Evolutionary conservation across 2,329 filamentous ascomycete genomes (phyloP), one percentile per base, ranked within the genome.

Genomic region (Nemania sp.): DNA sequence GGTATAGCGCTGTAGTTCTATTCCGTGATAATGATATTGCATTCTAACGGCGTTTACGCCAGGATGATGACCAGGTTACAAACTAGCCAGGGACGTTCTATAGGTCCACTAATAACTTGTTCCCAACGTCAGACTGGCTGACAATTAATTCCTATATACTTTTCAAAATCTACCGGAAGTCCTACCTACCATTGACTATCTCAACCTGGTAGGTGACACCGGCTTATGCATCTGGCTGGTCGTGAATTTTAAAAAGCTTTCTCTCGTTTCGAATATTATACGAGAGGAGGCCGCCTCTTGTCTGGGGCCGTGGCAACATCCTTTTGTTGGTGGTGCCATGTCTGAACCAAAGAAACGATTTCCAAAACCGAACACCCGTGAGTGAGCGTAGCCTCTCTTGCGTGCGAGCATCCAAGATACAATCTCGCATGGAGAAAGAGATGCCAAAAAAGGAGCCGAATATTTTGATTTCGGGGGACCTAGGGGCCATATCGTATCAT

Each of bases 121-220:
- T 35, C 15, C 43, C 13, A 15, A 10, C 15, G 43, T 29, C 42
- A 29, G 43, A 32, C 29, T 15, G 32, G 12, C 42, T 51, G 43
- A 34, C 29, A 49, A 53, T 53, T 48, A 37, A 29, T 17, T 15
- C 20, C 20, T 43, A 25, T 2, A 17, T n/a, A 17, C 17, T 13
- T n/a, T 29, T 7, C 7, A 29, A 29, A 29, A 29, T 29, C 25
- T 29, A 7, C 37, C 13, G 10, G n/a, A 18, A 46, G 46, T 45
- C 54, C 25, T 53, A 17, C 29, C 21, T n/a, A n/a, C n/a, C 25
- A 29, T 29, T 29, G 21, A 39, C n/a, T 52, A 47, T 58, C 59
- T 49, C 29, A 29, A 54, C 37, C 59, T 40, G 49, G 59, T 54
- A 59, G 54, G 59, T 59, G 50, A 62, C 54, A 50, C 54, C 21